phyloP scores from a whole-genome alignment of 23 red algal genomes.

The Gracilaria domingensis region DNA sequence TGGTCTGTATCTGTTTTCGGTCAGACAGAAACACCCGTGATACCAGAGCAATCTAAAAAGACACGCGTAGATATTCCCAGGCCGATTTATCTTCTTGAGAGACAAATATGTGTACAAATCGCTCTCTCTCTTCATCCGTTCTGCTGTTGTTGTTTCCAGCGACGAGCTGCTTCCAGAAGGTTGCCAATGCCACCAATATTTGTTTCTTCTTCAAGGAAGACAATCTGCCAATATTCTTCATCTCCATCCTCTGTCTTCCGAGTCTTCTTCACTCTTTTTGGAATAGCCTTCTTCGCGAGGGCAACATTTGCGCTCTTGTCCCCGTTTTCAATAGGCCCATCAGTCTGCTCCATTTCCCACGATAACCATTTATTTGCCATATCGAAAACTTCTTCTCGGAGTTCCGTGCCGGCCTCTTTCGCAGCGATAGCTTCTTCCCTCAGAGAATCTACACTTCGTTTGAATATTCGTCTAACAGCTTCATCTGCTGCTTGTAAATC shows the following conservation, averaged over 20 bases:
- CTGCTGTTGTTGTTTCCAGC: conserved; percentile 62
- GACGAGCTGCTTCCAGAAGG: conserved; percentile 65
- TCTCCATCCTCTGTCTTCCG: conserved; percentile 25
- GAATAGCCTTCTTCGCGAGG: conserved; percentile 30
- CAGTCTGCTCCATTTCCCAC: conserved; percentile 49
- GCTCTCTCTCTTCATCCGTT: conserved; percentile 3
- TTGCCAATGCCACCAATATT: conserved; percentile 17
- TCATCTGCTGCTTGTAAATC: conserved; percentile 18
- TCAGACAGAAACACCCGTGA: too few species aligned
- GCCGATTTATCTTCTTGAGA: too few species aligned
- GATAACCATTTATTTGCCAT: conserved; percentile 51
- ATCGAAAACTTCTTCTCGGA: conserved; percentile 11
- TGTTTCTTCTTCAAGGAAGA: conserved; percentile 52
- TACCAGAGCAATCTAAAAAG: too few species aligned
- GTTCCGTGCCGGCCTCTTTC: background rate
- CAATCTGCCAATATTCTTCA: conserved; percentile 68
- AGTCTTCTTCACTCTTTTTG: conserved; percentile 30
- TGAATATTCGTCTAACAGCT: background rate
- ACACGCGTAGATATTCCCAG: too few species aligned
- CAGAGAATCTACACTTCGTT: conserved; percentile 26
- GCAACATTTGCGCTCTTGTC: conserved; percentile 22
- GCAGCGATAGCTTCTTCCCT: conserved; percentile 9
- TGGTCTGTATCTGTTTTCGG: too few species aligned
- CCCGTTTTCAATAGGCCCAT: background rate
- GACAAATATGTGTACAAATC: background rate